Percentiles rank a stretch among this genome's conserved stretches.
Evolutionary conservation across 1,139 yeast species (phyloP).

Genomic region (Maudiozyma humilis): DNA sequence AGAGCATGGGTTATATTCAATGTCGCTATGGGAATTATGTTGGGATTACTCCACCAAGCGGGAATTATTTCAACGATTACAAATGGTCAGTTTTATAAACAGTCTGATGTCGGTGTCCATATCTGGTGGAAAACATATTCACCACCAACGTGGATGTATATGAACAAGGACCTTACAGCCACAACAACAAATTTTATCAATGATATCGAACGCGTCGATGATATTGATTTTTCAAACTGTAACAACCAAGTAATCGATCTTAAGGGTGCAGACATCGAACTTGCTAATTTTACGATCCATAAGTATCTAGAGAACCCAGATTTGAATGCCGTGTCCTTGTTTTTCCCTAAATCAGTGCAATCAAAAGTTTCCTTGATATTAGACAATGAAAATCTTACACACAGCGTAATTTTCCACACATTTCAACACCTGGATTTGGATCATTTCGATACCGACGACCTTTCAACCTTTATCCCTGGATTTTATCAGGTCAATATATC

Average conservation of each 20-base stretch:
- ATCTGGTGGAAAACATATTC: slow-evolving; percentile 93
- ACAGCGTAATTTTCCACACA: slow-evolving; percentile 38
- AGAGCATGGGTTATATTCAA: slow-evolving; percentile 66
- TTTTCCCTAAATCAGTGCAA: slow-evolving; percentile 45
- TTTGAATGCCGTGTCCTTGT: slow-evolving; percentile 30
- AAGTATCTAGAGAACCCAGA: slow-evolving; percentile 13
- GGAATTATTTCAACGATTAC: slow-evolving; percentile 65
- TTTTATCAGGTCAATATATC: slow-evolving; percentile 16
- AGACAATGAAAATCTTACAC: slow-evolving; percentile 11
- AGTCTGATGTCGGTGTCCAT: slow-evolving; percentile 33
- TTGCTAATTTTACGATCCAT: slow-evolving; percentile 22
- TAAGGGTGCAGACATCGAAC: slow-evolving; percentile 31
- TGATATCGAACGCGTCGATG: slow-evolving; percentile 16
- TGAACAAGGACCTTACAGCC: slow-evolving; percentile 30
- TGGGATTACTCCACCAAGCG: slow-evolving; percentile 85
- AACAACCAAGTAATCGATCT: slow-evolving; percentile 33
- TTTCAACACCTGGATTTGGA: slow-evolving; percentile 50
- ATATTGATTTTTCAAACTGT: slow-evolving; percentile 11
- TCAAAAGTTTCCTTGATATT: slow-evolving; percentile 18
- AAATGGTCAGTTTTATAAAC: neutral
- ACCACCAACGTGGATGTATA: slow-evolving; percentile 85
- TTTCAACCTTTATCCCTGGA: slow-evolving; percentile 50
- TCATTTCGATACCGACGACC: slow-evolving; percentile 48
- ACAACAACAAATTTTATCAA: slow-evolving; percentile 26
- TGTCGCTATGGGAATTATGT: slow-evolving; percentile 45